These are phyloP conservation scores for Schizophyllum commune DNA, from an alignment of 1,284 basidiomycete genomes.

Conservation along the genomic window DNA sequence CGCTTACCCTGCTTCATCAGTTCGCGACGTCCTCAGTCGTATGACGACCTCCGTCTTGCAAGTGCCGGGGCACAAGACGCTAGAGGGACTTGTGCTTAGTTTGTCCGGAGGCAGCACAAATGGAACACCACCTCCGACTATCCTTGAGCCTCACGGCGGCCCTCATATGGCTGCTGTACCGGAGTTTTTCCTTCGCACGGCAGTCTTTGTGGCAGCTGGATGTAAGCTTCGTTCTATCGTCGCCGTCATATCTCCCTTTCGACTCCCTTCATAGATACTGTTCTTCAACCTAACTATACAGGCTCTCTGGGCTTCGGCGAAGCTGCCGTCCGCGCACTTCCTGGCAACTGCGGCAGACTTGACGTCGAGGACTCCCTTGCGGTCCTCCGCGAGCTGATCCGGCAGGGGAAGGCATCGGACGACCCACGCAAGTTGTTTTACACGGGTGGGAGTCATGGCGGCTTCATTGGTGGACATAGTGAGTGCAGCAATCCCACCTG, in stretches of 20 bases:
- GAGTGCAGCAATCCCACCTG: conserved; percentile 16
- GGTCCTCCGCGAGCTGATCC: conserved; percentile 42
- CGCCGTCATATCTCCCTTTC: too few species aligned
- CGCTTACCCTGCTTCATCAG: conserved; percentile 19
- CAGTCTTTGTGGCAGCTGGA: conserved; percentile 49
- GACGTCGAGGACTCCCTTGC: conserved; percentile 63
- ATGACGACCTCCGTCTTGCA: conserved; percentile 35
- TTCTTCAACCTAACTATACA: conserved; percentile 62
- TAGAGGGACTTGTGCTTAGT: conserved; percentile 47
- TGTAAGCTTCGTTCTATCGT: conserved; percentile 32
- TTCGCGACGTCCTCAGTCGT: conserved; percentile 29
- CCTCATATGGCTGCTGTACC: conserved; percentile 49
- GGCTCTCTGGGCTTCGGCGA: conserved; percentile 61
- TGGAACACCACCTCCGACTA: conserved; percentile 23
- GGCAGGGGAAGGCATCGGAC: conserved; percentile 17
- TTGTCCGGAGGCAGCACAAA: conserved; percentile 11
- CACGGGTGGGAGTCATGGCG: conserved; percentile 68
- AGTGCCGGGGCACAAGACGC: conserved; percentile 39
- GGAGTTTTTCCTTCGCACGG: conserved; percentile 34
- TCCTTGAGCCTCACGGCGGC: conserved; percentile 62
- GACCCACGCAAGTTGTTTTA: conserved; percentile 25
- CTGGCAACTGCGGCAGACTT: conserved; percentile 55
- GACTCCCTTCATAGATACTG: conserved; percentile 32
- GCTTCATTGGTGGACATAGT: conserved; percentile 60
- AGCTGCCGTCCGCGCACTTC: conserved; percentile 24